phyloP scores from a whole-genome alignment of 2,329 filamentous ascomycete genomes.

The Exserohilum rostratum region DNA sequence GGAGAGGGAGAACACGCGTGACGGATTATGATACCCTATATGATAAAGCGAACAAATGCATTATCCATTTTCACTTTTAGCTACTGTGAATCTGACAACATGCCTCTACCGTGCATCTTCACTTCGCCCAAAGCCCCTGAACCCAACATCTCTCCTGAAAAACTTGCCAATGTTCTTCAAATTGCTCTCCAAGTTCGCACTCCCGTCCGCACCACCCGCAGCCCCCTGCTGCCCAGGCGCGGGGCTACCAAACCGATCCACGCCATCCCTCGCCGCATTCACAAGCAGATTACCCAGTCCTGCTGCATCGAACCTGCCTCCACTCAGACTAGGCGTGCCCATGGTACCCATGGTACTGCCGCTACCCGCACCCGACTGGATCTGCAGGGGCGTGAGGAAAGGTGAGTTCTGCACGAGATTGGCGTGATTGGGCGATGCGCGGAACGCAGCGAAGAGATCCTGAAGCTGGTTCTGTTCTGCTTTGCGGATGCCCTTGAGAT shows the following conservation, averaged over 20 bases:
- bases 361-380: conserved; percentile 38
- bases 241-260: conserved; percentile 73
- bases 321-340: conserved; percentile 44
- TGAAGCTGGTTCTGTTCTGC: conserved; percentile 80
- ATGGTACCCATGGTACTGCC: conserved; percentile 51
- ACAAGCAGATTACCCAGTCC: conserved; percentile 86
- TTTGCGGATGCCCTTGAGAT: conserved; percentile 88
- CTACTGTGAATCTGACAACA: neutral
- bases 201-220: conserved; percentile 32
- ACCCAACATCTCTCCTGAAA: conserved; percentile 81
- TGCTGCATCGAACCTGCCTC: conserved; percentile 73
- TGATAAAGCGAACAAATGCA: neutral
- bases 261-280: conserved; percentile 83
- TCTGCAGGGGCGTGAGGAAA: conserved; percentile 46
- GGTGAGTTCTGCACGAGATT: conserved; percentile 59
- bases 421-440: conserved; percentile 68
- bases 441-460: conserved; percentile 89
- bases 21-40: conserved; percentile 2
- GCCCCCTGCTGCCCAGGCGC: conserved; percentile 40
- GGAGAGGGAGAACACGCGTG: neutral
- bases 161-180: conserved; percentile 96
- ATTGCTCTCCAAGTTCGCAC: conserved; percentile 86
- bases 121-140: conserved; percentile 46
- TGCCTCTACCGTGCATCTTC: conserved; percentile 35
- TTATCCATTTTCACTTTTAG: neutral